Conservation (phyloP, 2,329 filamentous ascomycete species). For the Bisporella sp. region DNA sequence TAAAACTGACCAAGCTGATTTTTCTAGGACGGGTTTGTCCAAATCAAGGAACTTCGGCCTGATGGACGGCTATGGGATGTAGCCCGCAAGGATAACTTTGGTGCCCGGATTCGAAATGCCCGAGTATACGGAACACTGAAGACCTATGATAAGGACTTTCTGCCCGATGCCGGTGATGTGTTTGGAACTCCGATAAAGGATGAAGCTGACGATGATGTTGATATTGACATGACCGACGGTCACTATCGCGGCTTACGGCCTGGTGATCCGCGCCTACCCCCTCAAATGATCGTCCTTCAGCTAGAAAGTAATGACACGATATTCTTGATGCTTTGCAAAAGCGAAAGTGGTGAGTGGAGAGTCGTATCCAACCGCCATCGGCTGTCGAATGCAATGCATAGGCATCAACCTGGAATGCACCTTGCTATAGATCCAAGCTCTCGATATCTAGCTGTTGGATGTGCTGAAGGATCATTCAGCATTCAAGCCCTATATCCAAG, state of each 20-base stretch:
- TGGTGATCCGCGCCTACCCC: conserved; percentile 43
- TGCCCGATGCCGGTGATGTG: conserved; percentile 19
- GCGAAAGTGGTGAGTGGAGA: conserved; percentile 30
- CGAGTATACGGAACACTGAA: conserved; percentile 60
- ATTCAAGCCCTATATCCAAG: conserved; percentile 63
- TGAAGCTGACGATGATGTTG: conserved; percentile 9
- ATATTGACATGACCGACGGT: conserved; percentile 4
- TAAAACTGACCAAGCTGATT: conserved; percentile 14
- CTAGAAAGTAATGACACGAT: conserved; percentile 67
- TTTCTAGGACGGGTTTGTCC: conserved; percentile 64
- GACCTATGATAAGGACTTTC: conserved; percentile 24
- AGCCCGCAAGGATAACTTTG: conserved; percentile 73
- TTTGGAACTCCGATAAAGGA: conserved; percentile 30
- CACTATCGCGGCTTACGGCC: neutral
- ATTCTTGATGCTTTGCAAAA: conserved; percentile 63
- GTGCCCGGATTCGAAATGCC: conserved; percentile 70
- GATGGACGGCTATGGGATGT: conserved; percentile 69
- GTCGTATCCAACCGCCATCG: conserved; percentile 49
- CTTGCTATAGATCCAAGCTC: conserved; percentile 75
- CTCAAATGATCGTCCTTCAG: conserved; percentile 74
- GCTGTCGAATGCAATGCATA: conserved; percentile 42
- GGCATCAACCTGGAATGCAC: conserved; percentile 49
- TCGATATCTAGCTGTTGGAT: conserved; percentile 60
- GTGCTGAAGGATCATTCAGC: conserved; percentile 62
- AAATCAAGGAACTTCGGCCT: conserved; percentile 67